These are phyloP conservation scores for Apocynum venetum DNA, from an alignment of 257 asterid genomes.

Conservation along the genomic window DNA sequence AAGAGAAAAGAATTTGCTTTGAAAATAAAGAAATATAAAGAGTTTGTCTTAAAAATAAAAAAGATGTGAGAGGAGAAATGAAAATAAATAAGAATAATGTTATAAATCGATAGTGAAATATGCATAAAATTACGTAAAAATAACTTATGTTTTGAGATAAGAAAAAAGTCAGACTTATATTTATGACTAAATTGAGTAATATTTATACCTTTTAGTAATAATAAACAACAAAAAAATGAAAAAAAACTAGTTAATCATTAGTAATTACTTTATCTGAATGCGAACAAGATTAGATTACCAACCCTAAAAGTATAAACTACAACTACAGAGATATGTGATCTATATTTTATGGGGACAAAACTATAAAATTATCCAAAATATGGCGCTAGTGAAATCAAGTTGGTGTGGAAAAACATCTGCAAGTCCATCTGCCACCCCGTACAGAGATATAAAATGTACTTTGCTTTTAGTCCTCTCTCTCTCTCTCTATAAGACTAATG, in stretches of 20 bases:
- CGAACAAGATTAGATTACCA: neutral
- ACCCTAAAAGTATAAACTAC: neutral
- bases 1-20: too few relatives aligned
- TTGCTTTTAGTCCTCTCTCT: neutral
- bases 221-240: too few relatives aligned
- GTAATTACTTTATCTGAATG: slow-evolving; percentile 1
- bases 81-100: too few relatives aligned
- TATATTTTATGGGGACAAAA: neutral
- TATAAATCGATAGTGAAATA: too few relatives aligned
- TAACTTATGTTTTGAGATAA: too few relatives aligned
- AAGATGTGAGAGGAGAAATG: too few relatives aligned
- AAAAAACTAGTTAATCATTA: neutral
- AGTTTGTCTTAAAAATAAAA: too few relatives aligned
- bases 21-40: too few relatives aligned
- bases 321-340: neutral
- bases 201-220: too few relatives aligned
- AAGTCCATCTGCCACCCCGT: slow-evolving; percentile 4
- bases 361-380: neutral
- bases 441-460: neutral
- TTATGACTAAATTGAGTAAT: too few relatives aligned
- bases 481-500: neutral
- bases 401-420: neutral
- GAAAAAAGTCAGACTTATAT: too few relatives aligned
- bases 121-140: too few relatives aligned
- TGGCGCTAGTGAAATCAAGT: neutral